Evolutionary conservation across 805 yeast species (phyloP), one percentile per base, ranked within the genome.

Genomic region (Saccharomycopsis babjevae): DNA sequence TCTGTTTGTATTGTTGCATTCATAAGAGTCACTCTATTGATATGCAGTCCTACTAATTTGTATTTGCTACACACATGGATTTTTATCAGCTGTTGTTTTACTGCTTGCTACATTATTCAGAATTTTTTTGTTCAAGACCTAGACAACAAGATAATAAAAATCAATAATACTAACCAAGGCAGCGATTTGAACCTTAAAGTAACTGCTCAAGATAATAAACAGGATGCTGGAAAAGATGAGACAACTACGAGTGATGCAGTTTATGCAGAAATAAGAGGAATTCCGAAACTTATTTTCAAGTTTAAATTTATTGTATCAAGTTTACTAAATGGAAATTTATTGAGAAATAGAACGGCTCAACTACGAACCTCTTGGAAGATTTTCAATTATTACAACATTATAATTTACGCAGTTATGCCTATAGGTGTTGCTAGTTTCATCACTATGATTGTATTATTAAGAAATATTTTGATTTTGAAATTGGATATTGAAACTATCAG

Each of bases 341-440:
- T 46, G 6, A 46, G 52, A 46, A 46, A 46, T 46, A 46, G 52
- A 46, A 46, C 52, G 22, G 52, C 52, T 38, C 32, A 42, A 50
- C 54, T 36, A 25, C 32, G 61, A 54, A 38, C 42, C 30, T 50
- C 42, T 46, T 46, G 52, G 52, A 46, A 46, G 28, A 46, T 46
- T 40, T 88, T 92, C 62, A 96, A 93, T 70, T 77, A 92, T 60
- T 89, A 90, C 71, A 89, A 88, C 66, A 88, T 94, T 57, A 90
- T 88, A 0, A 97, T 93, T 1, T 93, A 89, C 74, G 97, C 98
- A 1, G 99, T 93, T 50, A 97, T 93, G n/a, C 99, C 99, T 0
- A 90, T 93, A 18, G 98, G 99, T 0, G 69, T 93, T 62, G 97
- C 98, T 4, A 89, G 97, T 67, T 93, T 94, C 68, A 73, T 92